Percentiles rank a stretch among this genome's conserved stretches.
phyloP scores from a whole-genome alignment of 2,329 filamentous ascomycete species.

The Curvularia sp. region DNA sequence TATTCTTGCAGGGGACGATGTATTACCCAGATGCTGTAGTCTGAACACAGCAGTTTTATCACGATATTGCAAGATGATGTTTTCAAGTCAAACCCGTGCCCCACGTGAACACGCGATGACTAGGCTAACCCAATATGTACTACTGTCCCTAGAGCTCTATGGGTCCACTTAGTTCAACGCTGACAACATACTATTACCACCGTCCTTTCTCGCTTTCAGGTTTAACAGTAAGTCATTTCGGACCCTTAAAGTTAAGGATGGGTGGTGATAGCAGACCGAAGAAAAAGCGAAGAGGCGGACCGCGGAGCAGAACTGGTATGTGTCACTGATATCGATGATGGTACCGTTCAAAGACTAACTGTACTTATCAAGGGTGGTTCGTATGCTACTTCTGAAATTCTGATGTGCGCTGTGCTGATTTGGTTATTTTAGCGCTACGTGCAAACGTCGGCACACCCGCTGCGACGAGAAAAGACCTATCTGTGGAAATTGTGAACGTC shows the following conservation, averaged over 20 bases:
- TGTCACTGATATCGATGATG: not conserved
- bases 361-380: slow-evolving; percentile 14
- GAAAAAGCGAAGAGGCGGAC: slow-evolving; percentile 35
- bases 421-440: slow-evolving; percentile 35
- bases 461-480: slow-evolving; percentile 47
- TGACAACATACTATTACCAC: not conserved
- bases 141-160: not conserved
- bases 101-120: slow-evolving; percentile 13
- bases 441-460: slow-evolving; percentile 45
- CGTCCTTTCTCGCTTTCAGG: not conserved
- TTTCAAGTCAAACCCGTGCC: too few species aligned
- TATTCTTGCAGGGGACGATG: not conserved
- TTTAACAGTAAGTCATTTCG: not conserved
- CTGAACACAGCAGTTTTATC: not conserved
- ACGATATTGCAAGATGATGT: not conserved
- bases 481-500: slow-evolving; percentile 44
- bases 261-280: slow-evolving; percentile 18
- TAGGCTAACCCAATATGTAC: slow-evolving; percentile 8
- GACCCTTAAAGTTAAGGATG: not conserved
- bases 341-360: slow-evolving; percentile 2
- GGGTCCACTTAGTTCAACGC: not conserved
- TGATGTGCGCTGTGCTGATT: slow-evolving; percentile 1
- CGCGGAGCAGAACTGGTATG: slow-evolving; percentile 36
- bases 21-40: not conserved
- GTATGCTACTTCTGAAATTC: not conserved